Base-by-base conservation (phyloP, 2,329 filamentous ascomycete species). In the Cladosporium sp. region DNA sequence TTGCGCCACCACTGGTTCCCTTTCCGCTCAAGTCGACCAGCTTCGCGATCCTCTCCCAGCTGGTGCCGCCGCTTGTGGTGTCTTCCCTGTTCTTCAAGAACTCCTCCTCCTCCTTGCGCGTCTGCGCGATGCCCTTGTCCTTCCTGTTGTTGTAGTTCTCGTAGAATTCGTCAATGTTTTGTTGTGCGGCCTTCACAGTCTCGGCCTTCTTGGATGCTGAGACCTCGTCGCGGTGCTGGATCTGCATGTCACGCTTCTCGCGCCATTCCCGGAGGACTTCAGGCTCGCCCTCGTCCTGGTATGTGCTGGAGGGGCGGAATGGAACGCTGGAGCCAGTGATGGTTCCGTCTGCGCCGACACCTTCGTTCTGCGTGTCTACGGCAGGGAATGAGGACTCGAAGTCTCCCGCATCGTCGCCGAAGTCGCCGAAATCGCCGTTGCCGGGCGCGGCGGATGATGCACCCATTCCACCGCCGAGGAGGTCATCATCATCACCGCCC, bases 131-230 rank as follows among this genome's bases (percentile, higher is more conserved):
- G 67, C 87, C 88, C 86, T 98, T 98, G 78, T 99, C 95, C 79
- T 95, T 94, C 83, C 97, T 97, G 79, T 90, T 89, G 83, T 98
- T 98, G 84, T 99, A 99, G 81, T 97, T 97, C 77, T 97, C 93
- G 84, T 99, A 99, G 82, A 98, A 99, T 78, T 97, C 95, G 78
- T 99, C 95, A 70, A 99, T 96, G 78, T 96, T 95, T 77, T 93
- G 87, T 76, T 93, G 92, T 12, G 95, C 95, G 72, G 95, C 92
- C 78, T 92, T 88, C 76, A 97, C 82, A 1, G 93, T 97, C 78
- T 94, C 89, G 69, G 88, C 86, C 78, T 95, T 95, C 81, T 93
- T 92, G 70, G 88, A 84, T 50, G 88, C 87, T 64, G 94, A 94
- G 71, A 94, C 88, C 78, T 96, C 89, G 70, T 92, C 89, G 74